Percentiles rank a stretch among this genome's conserved stretches.
Evolutionary conservation across 305 asterid genomes (phyloP).

Genomic region (Coffea humblotiana): DNA sequence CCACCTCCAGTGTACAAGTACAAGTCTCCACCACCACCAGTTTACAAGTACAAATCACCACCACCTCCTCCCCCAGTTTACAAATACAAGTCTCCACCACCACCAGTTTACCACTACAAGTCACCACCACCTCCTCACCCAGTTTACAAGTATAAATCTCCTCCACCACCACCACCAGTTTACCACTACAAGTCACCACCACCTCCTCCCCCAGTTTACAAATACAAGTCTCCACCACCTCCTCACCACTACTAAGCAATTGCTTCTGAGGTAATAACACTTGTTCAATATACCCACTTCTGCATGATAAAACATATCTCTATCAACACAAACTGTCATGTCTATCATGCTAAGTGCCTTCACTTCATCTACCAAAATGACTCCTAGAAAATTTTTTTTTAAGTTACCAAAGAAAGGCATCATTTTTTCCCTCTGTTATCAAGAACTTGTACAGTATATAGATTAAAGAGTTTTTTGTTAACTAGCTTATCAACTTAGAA

Average conservation of each 20-base stretch:
- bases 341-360: too few species aligned
- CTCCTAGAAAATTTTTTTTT: too few species aligned
- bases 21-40: too few species aligned
- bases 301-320: neutral
- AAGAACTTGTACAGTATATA: too few species aligned
- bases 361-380: neutral
- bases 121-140: neutral
- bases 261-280: neutral
- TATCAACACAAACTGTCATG: neutral
- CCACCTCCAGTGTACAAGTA: too few species aligned
- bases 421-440: too few species aligned
- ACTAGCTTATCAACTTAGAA: neutral
- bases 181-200: too few species aligned
- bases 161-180: neutral
- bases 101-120: neutral
- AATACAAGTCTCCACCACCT: neutral
- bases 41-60: neutral
- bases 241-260: conserved; percentile 5
- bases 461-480: too few species aligned
- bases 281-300: neutral
- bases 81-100: neutral
- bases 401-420: too few species aligned
- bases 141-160: neutral
- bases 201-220: neutral
- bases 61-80: neutral